phyloP scores from a whole-genome alignment of 129 eudicot species.

The Glebionis coronaria region DNA sequence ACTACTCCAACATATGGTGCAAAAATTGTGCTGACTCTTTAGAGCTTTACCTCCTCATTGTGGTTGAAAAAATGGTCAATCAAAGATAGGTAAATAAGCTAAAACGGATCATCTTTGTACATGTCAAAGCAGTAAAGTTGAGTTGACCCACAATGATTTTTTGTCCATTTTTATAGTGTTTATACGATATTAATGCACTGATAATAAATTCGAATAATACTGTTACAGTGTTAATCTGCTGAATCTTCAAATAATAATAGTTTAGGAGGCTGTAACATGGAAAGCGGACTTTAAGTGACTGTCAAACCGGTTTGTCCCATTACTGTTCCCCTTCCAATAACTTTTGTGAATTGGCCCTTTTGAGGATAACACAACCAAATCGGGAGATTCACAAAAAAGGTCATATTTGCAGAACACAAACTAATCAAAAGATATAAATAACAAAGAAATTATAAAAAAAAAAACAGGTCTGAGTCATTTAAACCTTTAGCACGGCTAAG shows the following conservation, averaged over 20 bases:
- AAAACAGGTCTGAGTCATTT: not conserved
- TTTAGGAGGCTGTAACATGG: not conserved
- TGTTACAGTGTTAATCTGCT: not conserved
- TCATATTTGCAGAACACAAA: not conserved
- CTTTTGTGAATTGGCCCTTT: not conserved
- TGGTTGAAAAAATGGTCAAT: too few species aligned
- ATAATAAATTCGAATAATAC: not conserved
- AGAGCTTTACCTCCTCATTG: too few species aligned
- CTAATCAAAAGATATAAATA: not conserved
- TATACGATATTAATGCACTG: not conserved
- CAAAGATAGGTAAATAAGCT: too few species aligned
- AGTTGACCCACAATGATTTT: not conserved
- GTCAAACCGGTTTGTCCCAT: not conserved
- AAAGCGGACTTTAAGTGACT: not conserved
- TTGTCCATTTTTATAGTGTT: not conserved
- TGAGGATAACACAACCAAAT: not conserved
- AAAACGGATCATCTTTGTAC: not conserved
- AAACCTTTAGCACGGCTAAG: slow-evolving; percentile 84
- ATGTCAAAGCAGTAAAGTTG: not conserved
- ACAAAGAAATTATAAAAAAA: too few species aligned
- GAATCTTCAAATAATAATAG: not conserved
- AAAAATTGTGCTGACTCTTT: too few species aligned
- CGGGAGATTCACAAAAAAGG: not conserved
- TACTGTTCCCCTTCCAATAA: not conserved
- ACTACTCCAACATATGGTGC: too few species aligned